Conservation (phyloP, 2,329 filamentous ascomycete species). For the Fusarium burgessii region DNA sequence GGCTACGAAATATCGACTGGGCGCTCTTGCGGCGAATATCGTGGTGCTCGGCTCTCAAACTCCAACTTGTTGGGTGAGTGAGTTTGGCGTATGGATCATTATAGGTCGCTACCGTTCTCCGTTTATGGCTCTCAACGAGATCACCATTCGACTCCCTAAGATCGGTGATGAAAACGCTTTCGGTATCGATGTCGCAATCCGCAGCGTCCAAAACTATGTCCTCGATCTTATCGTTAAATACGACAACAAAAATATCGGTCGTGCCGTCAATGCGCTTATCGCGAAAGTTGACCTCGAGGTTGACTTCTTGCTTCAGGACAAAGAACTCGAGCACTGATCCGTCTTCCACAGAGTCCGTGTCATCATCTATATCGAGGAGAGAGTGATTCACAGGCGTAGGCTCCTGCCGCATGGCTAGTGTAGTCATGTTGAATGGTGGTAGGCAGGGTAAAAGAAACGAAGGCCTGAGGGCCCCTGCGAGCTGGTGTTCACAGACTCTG, state of each 20-base stretch:
- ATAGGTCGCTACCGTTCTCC: constrained; percentile 59
- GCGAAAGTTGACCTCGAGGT: constrained; percentile 89
- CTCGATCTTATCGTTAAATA: constrained; percentile 68
- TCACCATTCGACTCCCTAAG: constrained; percentile 53
- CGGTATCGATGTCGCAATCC: constrained; percentile 68
- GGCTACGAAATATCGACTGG: constrained; percentile 64
- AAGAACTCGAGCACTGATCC: constrained; percentile 57
- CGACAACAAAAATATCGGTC: constrained; percentile 83
- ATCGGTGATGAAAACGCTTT: constrained; percentile 64
- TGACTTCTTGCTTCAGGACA: constrained; percentile 86
- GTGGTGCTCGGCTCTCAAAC: constrained; percentile 79
- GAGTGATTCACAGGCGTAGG: constrained; percentile 42
- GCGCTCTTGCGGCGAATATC: constrained; percentile 78
- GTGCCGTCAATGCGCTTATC: constrained; percentile 80
- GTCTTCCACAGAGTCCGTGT: constrained; percentile 52
- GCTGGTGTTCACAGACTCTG: constrained; percentile 35
- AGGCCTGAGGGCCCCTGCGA: constrained; percentile 44
- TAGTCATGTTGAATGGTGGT: constrained; percentile 32
- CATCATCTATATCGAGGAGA: constrained; percentile 50
- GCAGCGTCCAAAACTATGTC: constrained; percentile 71
- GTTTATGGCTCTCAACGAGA: constrained; percentile 51
- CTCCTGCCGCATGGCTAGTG: constrained; percentile 38
- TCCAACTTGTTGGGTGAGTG: constrained; percentile 69
- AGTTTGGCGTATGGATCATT: constrained; percentile 76
- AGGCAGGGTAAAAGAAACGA: constrained; percentile 38